Percentiles rank a stretch among this genome's conserved stretches.
phyloP scores from a whole-genome alignment of 805 yeast species.

The Yarrowia sp. region DNA sequence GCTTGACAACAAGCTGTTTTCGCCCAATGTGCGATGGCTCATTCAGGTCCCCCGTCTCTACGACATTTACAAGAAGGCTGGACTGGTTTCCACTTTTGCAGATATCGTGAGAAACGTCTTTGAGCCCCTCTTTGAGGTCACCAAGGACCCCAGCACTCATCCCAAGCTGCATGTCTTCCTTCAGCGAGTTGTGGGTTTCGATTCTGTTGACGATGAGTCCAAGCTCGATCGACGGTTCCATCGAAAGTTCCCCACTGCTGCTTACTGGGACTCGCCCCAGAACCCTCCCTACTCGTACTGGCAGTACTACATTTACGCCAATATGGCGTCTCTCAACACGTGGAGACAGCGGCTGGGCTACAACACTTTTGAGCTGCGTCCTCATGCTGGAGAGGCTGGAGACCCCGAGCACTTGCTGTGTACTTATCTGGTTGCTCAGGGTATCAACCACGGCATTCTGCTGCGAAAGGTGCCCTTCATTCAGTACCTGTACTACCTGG shows the following conservation, averaged over 20 bases:
- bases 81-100: slow-evolving; percentile 66
- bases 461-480: slow-evolving; percentile 91
- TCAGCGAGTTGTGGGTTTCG: slow-evolving; percentile 95
- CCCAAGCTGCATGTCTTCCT: slow-evolving; percentile 89
- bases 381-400: slow-evolving; percentile 99
- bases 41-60: slow-evolving; percentile 92
- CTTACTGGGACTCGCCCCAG: slow-evolving; percentile 68
- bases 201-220: slow-evolving; percentile 97
- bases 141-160: slow-evolving; percentile 76
- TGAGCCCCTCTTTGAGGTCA: slow-evolving; percentile 85
- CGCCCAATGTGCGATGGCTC: slow-evolving; percentile 96
- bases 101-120: slow-evolving; percentile 78
- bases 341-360: slow-evolving; percentile 74
- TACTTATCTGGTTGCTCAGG: slow-evolving; percentile 84
- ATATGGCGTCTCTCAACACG: slow-evolving; percentile 79
- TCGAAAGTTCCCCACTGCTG: slow-evolving; percentile 81
- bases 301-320: slow-evolving; percentile 82
- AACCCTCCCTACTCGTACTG: slow-evolving; percentile 99
- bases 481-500: slow-evolving; percentile 88
- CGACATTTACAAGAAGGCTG: slow-evolving; percentile 78
- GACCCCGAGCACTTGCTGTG: slow-evolving; percentile 95
- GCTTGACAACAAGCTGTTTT: slow-evolving; percentile 82
- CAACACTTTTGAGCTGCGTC: slow-evolving; percentile 91
- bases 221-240: slow-evolving; percentile 82
- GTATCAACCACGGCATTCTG: slow-evolving; percentile 92